A percentile compares a stretch with the other conserved stretches of the same genome.
Conservation (phyloP, 2,329 filamentous ascomycete genomes). For the Fusarium falciforme region DNA sequence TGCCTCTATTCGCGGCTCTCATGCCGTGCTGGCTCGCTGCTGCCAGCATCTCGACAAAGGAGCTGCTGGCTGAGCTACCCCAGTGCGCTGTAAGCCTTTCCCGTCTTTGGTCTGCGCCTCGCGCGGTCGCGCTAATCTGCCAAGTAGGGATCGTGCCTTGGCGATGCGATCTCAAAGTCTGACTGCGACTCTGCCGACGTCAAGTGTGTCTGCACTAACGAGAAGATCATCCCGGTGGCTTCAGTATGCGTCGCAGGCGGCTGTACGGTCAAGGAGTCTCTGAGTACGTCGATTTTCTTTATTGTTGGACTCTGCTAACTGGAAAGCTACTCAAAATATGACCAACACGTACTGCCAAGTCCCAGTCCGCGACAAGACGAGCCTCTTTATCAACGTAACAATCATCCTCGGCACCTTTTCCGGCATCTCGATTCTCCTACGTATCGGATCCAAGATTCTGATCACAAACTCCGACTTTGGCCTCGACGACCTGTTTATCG, state of each 20-base stretch:
- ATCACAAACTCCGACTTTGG: conserved; percentile 27
- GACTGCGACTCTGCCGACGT: conserved; percentile 34
- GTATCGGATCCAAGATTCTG: conserved; percentile 31
- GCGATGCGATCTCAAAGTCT: conserved; percentile 23
- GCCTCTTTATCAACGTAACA: conserved; percentile 21
- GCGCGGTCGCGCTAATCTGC: conserved; percentile 18
- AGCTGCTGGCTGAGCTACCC: conserved; percentile 30
- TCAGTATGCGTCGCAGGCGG: conserved; percentile 31
- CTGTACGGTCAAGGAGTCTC: conserved; percentile 32
- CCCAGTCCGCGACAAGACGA: conserved; percentile 26
- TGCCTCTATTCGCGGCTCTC: conserved; percentile 34
- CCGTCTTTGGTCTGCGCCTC: neutral
- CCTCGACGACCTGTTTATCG: conserved; percentile 34
- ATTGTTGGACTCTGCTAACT: neutral
- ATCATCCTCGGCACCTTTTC: conserved; percentile 33
- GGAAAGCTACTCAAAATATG: conserved; percentile 22
- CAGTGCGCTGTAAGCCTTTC: conserved; percentile 32
- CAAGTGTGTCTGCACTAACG: conserved; percentile 28
- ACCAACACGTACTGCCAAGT: conserved; percentile 26
- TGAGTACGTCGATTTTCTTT: conserved; percentile 17
- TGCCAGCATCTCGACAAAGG: conserved; percentile 20
- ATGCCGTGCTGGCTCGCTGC: conserved; percentile 24
- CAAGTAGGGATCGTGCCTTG: conserved; percentile 25
- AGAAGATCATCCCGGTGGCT: conserved; percentile 19
- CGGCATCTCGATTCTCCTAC: conserved; percentile 22